A percentile compares a stretch with the other conserved stretches of the same genome.
Conservation (phyloP, 2,329 filamentous ascomycete genomes). For the Claviceps citrina region DNA sequence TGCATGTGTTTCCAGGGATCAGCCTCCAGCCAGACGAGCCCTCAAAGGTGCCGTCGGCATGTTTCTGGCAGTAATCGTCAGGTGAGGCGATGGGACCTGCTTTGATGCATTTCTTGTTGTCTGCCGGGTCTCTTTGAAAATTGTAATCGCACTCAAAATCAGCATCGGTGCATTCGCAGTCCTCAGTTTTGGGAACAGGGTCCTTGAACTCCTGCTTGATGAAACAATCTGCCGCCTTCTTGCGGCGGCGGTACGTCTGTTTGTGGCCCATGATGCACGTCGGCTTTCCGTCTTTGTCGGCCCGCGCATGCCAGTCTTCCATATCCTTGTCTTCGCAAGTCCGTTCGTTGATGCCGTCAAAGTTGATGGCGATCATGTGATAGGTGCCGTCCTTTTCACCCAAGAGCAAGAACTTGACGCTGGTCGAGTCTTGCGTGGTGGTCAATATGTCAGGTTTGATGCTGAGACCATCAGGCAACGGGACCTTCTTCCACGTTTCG, state of each 20-base stretch:
- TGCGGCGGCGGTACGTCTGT: slow-evolving; percentile 72
- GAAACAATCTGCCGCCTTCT: slow-evolving; percentile 79
- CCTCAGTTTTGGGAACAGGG: slow-evolving; percentile 49
- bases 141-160: slow-evolving; percentile 98
- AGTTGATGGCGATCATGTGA: slow-evolving; percentile 65
- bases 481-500: slow-evolving; percentile 59
- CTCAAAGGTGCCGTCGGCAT: slow-evolving; percentile 55
- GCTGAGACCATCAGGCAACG: slow-evolving; percentile 50
- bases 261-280: slow-evolving; percentile 94
- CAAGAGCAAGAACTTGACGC: slow-evolving; percentile 73
- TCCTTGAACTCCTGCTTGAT: slow-evolving; percentile 75
- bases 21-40: slow-evolving; percentile 83
- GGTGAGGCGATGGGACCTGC: slow-evolving; percentile 49
- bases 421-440: slow-evolving; percentile 84
- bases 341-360: slow-evolving; percentile 61
- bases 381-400: slow-evolving; percentile 43
- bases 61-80: slow-evolving; percentile 53
- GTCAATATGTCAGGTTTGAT: slow-evolving; percentile 62
- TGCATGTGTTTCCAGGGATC: slow-evolving; percentile 71
- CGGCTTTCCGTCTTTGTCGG: slow-evolving; percentile 63
- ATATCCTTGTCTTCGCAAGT: slow-evolving; percentile 68
- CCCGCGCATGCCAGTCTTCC: slow-evolving; percentile 75
- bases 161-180: slow-evolving; percentile 64
- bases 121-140: slow-evolving; percentile 50
- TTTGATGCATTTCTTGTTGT: slow-evolving; percentile 53